A percentile compares a stretch with the other conserved stretches of the same genome.
phyloP scores from a whole-genome alignment of 768 basidiomycete species.

The Tulasnella sp. region DNA sequence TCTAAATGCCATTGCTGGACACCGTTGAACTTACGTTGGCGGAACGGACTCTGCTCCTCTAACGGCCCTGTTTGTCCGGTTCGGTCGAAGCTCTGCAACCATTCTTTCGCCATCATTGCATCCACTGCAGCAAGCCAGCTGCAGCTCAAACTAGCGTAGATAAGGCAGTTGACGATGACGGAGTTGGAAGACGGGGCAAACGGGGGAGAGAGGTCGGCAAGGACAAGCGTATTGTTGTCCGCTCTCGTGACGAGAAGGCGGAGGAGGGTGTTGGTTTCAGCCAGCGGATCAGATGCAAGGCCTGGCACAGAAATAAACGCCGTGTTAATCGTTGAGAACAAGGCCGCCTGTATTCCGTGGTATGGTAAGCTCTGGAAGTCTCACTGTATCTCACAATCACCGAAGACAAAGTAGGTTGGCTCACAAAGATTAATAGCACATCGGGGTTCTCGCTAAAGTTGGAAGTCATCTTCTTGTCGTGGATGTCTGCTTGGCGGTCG shows the following conservation, averaged over 20 bases:
- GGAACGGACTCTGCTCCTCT: conserved; percentile 1
- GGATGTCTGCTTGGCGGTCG: conserved; percentile 15
- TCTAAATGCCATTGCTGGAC: conserved; percentile 2
- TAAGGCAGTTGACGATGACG: neutral
- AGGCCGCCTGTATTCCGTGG: neutral
- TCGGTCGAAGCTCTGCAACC: conserved; percentile 17
- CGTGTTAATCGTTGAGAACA: conserved; percentile 20
- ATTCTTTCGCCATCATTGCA: conserved; percentile 20
- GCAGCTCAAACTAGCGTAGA: conserved; percentile 25
- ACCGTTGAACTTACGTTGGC: conserved; percentile 21
- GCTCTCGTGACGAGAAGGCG: neutral
- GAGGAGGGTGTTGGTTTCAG: conserved; percentile 17
- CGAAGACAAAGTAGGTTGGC: neutral
- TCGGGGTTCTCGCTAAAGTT: conserved; percentile 2
- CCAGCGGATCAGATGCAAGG: neutral
- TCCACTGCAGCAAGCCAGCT: conserved; percentile 16
- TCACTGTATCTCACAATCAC: no score
- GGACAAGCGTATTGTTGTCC: neutral
- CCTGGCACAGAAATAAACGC: neutral
- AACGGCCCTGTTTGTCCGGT: conserved; percentile 3
- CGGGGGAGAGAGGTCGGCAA: neutral
- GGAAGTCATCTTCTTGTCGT: conserved; percentile 1
- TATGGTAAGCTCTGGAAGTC: no score
- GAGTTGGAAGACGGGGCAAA: neutral
- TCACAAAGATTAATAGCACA: conserved; percentile 22